phyloP scores from a whole-genome alignment of 1,284 basidiomycete species.

The Naganishia liquefaciens region DNA sequence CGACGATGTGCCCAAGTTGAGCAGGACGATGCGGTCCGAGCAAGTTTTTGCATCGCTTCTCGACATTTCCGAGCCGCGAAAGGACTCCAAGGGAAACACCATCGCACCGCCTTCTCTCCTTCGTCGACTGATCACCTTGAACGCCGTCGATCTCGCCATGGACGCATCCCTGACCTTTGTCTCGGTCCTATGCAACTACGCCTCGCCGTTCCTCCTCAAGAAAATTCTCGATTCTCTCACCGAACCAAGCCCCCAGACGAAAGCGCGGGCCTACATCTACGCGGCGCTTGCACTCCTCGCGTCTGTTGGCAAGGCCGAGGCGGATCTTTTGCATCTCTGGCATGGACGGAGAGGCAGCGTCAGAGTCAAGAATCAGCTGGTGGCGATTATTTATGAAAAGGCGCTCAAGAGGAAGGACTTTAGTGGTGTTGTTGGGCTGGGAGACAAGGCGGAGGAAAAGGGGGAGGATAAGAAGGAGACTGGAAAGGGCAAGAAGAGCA shows the following conservation, averaged over 20 bases:
- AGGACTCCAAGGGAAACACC: slow-evolving; percentile 31
- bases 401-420: slow-evolving; percentile 81
- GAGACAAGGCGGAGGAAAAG: slow-evolving; percentile 37
- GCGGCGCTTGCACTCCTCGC: slow-evolving; percentile 67
- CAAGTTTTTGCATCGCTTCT: slow-evolving; percentile 62
- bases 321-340: slow-evolving; percentile 77
- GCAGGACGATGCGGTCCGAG: slow-evolving; percentile 66
- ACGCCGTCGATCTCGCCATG: slow-evolving; percentile 69
- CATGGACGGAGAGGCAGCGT: slow-evolving; percentile 69
- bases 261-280: slow-evolving; percentile 68
- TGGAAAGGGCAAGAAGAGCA: slow-evolving; percentile 35
- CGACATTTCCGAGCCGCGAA: slow-evolving; percentile 16
- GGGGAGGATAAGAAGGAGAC: slow-evolving; percentile 38
- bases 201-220: slow-evolving; percentile 53
- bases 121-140: slow-evolving; percentile 65
- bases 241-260: slow-evolving; percentile 57
- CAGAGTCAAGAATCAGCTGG: slow-evolving; percentile 70
- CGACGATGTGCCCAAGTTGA: slow-evolving; percentile 69
- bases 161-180: slow-evolving; percentile 68
- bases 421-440: slow-evolving; percentile 62
- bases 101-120: slow-evolving; percentile 56
- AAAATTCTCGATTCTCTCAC: slow-evolving; percentile 53
- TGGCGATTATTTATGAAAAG: slow-evolving; percentile 85
- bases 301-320: slow-evolving; percentile 65
- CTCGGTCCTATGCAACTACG: slow-evolving; percentile 69